Base-by-base conservation (phyloP, 148 eudicot species). In the Silene latifolia region DNA sequence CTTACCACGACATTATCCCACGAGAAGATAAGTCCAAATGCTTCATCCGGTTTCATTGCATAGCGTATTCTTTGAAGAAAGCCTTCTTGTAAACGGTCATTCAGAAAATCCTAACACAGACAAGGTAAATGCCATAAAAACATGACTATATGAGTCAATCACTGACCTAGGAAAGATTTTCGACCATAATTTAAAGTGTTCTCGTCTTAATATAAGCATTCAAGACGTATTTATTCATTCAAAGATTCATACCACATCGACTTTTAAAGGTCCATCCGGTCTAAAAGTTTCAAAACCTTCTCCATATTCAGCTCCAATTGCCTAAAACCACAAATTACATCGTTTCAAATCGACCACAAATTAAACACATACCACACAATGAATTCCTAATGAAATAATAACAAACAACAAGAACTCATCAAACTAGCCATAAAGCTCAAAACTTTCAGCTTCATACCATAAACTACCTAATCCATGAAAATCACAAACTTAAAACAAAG, bases 31-130 rank as follows among this genome's bases (percentile, higher is more conserved):
- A 94, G 97, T 17, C 98, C 98, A 86, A 91, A 91, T 9, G 98
- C 98, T 88, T 94, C 98, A 71, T 90, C 97, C 44, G 98, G 98
- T 82, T 94, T 94, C 97, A 94, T 94, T 35, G 98, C 98, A 71
- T 94, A 91, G 29, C 98, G 96, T 54, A 94, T 91, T 71, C 96
- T 80, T 82, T 87, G 73, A 60, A 93, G 95, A 80, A 91, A 88
- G 1, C 98, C 96, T 67, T 87, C 96, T 90, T 94, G 96, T 76
- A 91, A 85, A 76, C 85, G 83, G 48, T 94, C 93, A 80, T 94
- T 94, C 75, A 94, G 72, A 82, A 86, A 94, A 85, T 94, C 98
- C 98, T 94, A 85, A 24, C 29, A 29, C 56, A 74, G 10, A 8
- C 74, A 23, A 73, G 27, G 54, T 67, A 42, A 67, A 15, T n/a